These are phyloP conservation scores for Penicillium roqueforti DNA, from an alignment of 495 filamentous ascomycete genomes.

Conservation along the genomic window DNA sequence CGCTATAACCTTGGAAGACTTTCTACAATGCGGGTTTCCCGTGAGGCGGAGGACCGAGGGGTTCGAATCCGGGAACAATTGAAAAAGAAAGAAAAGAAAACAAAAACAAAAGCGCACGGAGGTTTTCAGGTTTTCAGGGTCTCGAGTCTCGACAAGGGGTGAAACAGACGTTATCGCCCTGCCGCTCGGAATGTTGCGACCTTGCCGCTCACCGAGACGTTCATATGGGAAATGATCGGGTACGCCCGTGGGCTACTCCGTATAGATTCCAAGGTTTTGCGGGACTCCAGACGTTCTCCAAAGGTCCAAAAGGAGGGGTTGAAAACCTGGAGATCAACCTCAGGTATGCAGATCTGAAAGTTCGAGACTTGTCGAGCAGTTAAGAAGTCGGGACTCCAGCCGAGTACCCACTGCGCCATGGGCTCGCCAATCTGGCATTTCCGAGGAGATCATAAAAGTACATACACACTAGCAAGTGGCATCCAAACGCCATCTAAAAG, in stretches of 20 bases:
- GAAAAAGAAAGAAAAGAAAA: not conserved
- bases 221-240: conserved; percentile 2
- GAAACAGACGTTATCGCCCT: conserved; percentile 24
- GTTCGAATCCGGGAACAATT: not conserved
- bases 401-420: conserved; percentile 1
- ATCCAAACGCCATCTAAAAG: conserved; percentile 2
- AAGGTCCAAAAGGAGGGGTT: not conserved
- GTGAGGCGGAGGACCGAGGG: not conserved
- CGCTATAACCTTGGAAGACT: conserved; percentile 7
- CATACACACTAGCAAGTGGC: no score
- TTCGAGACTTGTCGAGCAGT: conserved; percentile 7
- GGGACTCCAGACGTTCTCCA: no score
- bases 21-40: not conserved
- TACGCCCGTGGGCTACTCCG: not conserved
- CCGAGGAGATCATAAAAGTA: not conserved
- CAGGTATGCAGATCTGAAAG: conserved; percentile 11
- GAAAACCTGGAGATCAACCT: conserved; percentile 17
- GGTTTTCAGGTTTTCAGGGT: conserved; percentile 2
- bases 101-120: conserved; percentile 10
- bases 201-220: conserved; percentile 17
- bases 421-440: conserved; percentile 12
- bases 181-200: conserved; percentile 20
- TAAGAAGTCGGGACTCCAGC: conserved; percentile 14
- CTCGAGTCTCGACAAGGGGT: conserved; percentile 14
- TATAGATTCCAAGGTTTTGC: not conserved